Evolutionary conservation across 169 alveolate species (phyloP).

Genomic region (Plasmodium vinckei): DNA sequence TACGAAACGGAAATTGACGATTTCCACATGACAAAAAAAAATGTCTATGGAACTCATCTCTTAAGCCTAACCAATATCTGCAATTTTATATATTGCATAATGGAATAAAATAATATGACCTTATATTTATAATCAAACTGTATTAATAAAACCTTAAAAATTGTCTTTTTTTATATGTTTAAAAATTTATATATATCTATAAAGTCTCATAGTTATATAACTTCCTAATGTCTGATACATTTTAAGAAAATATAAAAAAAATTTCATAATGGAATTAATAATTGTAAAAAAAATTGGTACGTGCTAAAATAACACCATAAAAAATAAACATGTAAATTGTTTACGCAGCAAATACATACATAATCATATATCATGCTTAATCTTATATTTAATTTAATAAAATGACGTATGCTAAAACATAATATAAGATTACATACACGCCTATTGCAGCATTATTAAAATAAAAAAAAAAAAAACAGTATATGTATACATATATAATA

Average conservation of each 20-base stretch:
- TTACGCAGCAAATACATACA: neutral
- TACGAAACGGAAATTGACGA: too few species aligned
- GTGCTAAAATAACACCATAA: neutral
- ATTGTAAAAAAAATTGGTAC: neutral
- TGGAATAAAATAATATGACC: too few species aligned
- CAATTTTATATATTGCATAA: too few species aligned
- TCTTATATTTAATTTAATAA: constrained; percentile 27
- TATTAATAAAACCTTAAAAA: too few species aligned
- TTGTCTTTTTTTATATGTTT: too few species aligned
- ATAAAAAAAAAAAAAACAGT: constrained; percentile 1
- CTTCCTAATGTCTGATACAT: neutral
- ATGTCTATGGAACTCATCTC: too few species aligned
- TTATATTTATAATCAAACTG: too few species aligned
- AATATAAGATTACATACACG: constrained; percentile 10
- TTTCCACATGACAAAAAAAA: too few species aligned
- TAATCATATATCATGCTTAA: constrained; percentile 3
- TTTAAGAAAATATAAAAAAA: neutral
- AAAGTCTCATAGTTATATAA: neutral
- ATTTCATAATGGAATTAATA: neutral
- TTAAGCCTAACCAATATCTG: too few species aligned
- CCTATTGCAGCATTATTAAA: constrained; percentile 6
- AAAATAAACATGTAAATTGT: neutral
- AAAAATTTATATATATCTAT: neutral
- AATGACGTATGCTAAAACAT: constrained; percentile 10
- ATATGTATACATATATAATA: neutral